A percentile compares a stretch with the other conserved stretches of the same genome.
Conservation (phyloP, 768 basidiomycete species). For the Tulasnella sp. region DNA sequence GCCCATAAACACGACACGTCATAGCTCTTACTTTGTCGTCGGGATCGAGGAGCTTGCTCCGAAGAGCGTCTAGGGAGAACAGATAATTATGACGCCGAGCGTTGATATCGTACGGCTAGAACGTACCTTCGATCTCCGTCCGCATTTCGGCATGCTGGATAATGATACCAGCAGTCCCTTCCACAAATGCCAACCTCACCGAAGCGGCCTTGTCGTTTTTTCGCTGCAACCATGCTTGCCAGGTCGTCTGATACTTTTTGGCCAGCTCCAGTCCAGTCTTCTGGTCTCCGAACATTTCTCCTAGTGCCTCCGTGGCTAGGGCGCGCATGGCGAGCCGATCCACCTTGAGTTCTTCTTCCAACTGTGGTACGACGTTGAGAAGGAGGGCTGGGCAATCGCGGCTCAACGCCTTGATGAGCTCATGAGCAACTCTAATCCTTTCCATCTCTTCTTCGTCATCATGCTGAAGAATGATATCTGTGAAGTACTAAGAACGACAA, state of each 20-base stretch:
- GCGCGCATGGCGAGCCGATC: conserved; percentile 60
- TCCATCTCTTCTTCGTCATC: conserved; percentile 28
- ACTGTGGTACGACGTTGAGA: conserved; percentile 82
- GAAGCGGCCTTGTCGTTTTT: conserved; percentile 60
- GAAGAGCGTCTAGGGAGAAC: conserved; percentile 40
- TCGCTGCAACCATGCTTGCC: conserved; percentile 74
- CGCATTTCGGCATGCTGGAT: conserved; percentile 55
- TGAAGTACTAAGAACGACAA: conserved; percentile 55
- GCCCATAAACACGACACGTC: conserved; percentile 68
- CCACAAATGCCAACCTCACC: conserved; percentile 73
- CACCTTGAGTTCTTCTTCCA: conserved; percentile 80
- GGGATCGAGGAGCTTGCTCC: conserved; percentile 63
- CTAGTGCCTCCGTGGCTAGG: conserved; percentile 78
- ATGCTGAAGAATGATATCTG: conserved; percentile 66
- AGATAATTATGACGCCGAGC: background rate
- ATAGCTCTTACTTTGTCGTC: conserved; percentile 88
- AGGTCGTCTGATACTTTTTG: conserved; percentile 70
- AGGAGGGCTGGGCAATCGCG: conserved; percentile 70
- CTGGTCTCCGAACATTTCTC: conserved; percentile 75
- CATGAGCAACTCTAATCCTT: conserved; percentile 67
- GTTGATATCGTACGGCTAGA: background rate
- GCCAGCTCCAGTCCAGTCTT: conserved; percentile 63
- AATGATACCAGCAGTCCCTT: conserved; percentile 52
- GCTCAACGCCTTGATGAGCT: conserved; percentile 74
- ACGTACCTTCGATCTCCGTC: conserved; percentile 60